Conservation (phyloP, 192 early-diverging fungal genomes). For the Chytriomyces confervae region DNA sequence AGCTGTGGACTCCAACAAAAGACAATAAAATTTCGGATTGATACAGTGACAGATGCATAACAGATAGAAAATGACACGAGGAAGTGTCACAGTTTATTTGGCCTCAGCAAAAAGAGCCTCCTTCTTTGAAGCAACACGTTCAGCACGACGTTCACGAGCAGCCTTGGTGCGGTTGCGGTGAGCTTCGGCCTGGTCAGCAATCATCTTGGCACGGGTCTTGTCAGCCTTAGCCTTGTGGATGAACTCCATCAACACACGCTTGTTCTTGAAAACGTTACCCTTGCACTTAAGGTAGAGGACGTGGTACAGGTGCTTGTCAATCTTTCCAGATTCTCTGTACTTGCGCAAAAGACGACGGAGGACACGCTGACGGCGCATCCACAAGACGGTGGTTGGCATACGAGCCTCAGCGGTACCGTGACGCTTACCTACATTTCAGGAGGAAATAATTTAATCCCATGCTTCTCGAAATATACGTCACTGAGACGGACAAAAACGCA, state of each 20-base stretch:
- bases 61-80: not conserved
- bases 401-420: conserved; percentile 97
- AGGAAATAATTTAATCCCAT: not conserved
- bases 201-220: conserved; percentile 88
- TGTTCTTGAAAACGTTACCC: conserved; percentile 99
- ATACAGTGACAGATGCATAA: no score
- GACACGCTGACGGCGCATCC: conserved; percentile 98
- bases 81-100: conserved; percentile 4
- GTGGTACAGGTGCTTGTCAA: conserved; percentile 98
- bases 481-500: conserved; percentile 40
- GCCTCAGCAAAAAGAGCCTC: conserved; percentile 63
- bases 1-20: no score
- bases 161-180: conserved; percentile 96
- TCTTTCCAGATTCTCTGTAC: conserved; percentile 98
- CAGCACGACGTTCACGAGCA: conserved; percentile 88
- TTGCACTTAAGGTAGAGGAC: conserved; percentile 96
- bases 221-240: conserved; percentile 99
- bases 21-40: no score
- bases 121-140: conserved; percentile 89
- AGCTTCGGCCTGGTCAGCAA: conserved; percentile 97
- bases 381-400: conserved; percentile 93
- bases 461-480: not conserved
- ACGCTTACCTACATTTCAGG: conserved; percentile 60
- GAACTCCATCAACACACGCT: conserved; percentile 99
- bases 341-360: conserved; percentile 93